phyloP scores from a whole-genome alignment of 2,329 filamentous ascomycete species.

The Talaromyces piceae region DNA sequence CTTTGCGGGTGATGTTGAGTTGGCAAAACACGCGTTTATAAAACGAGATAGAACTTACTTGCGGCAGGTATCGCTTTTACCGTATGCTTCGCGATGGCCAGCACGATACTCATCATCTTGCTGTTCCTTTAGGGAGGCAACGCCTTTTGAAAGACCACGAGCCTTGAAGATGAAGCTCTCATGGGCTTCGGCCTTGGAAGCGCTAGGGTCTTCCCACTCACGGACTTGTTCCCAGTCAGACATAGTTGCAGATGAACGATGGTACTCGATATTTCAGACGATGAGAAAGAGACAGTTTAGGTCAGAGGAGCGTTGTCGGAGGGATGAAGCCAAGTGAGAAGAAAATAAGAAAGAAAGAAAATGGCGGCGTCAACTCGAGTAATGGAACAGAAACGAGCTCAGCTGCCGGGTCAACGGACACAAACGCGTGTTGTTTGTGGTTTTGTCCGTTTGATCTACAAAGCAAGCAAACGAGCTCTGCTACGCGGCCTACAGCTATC shows the following conservation, averaged over 20 bases:
- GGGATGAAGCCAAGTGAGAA: neutral
- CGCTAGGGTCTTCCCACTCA: neutral
- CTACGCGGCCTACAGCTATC: neutral
- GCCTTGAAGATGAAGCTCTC: slow-evolving; percentile 1
- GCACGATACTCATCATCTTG: neutral
- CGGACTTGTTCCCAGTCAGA: neutral
- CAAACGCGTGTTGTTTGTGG: neutral
- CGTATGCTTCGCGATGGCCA: neutral
- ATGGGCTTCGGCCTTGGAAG: neutral
- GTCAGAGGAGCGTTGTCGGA: neutral
- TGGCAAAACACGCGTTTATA: neutral
- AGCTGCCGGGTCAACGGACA: neutral
- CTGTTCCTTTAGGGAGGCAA: slow-evolving; percentile 5
- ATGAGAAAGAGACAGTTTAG: neutral
- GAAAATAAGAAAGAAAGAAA: too few species aligned
- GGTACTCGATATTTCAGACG: neutral
- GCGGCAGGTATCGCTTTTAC: slow-evolving; percentile 24
- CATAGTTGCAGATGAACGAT: slow-evolving; percentile 4
- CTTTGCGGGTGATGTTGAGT: slow-evolving; percentile 14
- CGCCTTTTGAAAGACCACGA: slow-evolving; percentile 4
- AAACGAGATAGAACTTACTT: slow-evolving; percentile 22
- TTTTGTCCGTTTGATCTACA: neutral
- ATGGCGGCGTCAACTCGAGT: too few species aligned
- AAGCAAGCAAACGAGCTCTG: neutral
- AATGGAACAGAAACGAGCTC: neutral